Evolutionary conservation across 139 green algal genomes (phyloP), one percentile per base, ranked within the genome.

Genomic region (Choricystis sp.): DNA sequence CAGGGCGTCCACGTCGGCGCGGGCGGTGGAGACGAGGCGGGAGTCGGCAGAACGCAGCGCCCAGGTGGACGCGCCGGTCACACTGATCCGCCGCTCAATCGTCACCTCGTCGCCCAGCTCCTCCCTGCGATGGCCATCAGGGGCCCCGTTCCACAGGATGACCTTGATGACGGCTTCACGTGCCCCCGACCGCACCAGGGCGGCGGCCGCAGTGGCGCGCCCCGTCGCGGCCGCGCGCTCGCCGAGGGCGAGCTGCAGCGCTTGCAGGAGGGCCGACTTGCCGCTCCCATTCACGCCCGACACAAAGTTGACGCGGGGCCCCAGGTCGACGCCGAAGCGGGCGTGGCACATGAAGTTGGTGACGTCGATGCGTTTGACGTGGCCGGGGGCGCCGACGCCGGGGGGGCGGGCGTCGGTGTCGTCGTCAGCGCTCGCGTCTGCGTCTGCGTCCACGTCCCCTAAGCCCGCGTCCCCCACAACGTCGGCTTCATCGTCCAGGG

Each of bases 291-390:
- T 89, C 9, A 55, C 57, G 31, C 83, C 83, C 25, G 49, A 64
- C 16, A 64, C 49, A 31, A 64, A 64, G 30, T 30, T 64, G 19
- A 64, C 60, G 30, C 56, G 60, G 19, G 58, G 58, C 4, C 79
- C 72, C 30, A 90, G 79, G 4, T 82, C 70, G 25, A 86, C 67
- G 60, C 72, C 69, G 29, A 90, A 79, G 71, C 81, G 76, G 16
- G 66, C 40, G 64, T 90, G 83, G 69, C 79, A 85, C 83, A 90
- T 90, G 73, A 90, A 88, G 72, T 90, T 84, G 61, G 72, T 57
- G 14, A 86, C 14, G n/a, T 60, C 52, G 20, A 90, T 70, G 20
- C 27, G 48, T 49, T 78, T 69, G 3, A 88, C 19, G 29, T 64
- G 60, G 60, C 81, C 81, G 65, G 28, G 4, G 70, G 72, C 27